A percentile compares a stretch with the other conserved stretches of the same genome.
phyloP scores from a whole-genome alignment of 169 alveolate genomes.

The Plasmodium inui region DNA sequence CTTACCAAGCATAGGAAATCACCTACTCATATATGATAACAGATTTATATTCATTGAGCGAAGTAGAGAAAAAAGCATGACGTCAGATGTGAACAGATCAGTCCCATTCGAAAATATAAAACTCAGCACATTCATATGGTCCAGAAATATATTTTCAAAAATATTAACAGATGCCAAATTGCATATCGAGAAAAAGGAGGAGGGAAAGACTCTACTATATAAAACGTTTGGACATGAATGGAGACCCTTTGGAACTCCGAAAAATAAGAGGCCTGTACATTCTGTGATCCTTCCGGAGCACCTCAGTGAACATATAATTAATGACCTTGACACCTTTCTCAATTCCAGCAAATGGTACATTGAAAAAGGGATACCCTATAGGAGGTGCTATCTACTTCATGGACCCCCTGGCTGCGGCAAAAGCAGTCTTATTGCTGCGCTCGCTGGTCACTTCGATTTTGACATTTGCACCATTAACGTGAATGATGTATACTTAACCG shows the following conservation, averaged over 20 bases:
- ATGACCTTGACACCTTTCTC: conserved; percentile 50
- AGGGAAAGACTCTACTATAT: conserved; percentile 83
- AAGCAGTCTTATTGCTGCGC: conserved; percentile 86
- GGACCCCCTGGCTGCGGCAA: conserved; percentile 93
- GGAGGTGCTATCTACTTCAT: conserved; percentile 86
- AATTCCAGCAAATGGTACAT: conserved; percentile 82
- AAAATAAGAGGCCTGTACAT: conserved; percentile 81
- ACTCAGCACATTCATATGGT: conserved; percentile 73
- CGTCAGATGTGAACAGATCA: conserved; percentile 41
- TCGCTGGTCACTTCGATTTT: conserved; percentile 87
- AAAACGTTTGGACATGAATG: conserved; percentile 83
- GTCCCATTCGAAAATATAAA: conserved; percentile 68
- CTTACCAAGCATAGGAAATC: conserved; percentile 76
- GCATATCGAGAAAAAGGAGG: conserved; percentile 73
- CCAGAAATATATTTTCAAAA: conserved; percentile 46
- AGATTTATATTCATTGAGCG: conserved; percentile 44
- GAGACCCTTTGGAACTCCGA: conserved; percentile 85
- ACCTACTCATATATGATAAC: conserved; percentile 52
- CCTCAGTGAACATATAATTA: conserved; percentile 38
- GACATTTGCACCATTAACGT: conserved; percentile 86
- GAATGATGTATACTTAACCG: conserved; percentile 84
- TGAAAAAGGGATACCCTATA: conserved; percentile 86
- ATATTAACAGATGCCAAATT: conserved; percentile 66
- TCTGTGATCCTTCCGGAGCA: conserved; percentile 78
- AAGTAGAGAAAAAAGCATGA: conserved; percentile 47